A percentile compares a stretch with the other conserved stretches of the same genome.
Conservation (phyloP, 1,284 basidiomycete genomes). For the Boletellus deceptivus region DNA sequence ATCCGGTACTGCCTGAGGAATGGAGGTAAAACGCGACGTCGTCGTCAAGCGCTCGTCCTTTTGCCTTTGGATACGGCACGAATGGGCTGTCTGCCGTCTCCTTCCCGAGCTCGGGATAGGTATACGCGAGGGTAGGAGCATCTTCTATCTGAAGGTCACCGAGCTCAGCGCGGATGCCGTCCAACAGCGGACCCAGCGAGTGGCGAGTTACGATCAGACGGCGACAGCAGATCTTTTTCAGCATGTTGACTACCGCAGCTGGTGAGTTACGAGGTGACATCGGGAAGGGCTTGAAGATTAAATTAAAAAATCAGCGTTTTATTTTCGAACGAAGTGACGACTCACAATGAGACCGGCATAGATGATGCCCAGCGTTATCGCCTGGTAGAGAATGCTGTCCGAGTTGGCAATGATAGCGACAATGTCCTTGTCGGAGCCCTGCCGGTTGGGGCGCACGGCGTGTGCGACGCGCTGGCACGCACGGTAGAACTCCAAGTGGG, state of each 20-base stretch:
- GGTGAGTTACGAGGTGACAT: conserved; percentile 40
- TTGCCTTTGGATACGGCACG: conserved; percentile 23
- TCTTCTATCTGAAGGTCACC: conserved; percentile 31
- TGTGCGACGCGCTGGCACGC: conserved; percentile 33
- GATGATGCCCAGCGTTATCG: conserved; percentile 30
- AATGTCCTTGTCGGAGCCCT: conserved; percentile 17
- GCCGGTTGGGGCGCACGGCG: conserved; percentile 21
- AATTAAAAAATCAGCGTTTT: not conserved
- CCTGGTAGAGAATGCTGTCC: conserved; percentile 35
- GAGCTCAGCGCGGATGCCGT: conserved; percentile 24
- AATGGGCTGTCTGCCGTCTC: conserved; percentile 19
- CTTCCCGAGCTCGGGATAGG: conserved; percentile 34
- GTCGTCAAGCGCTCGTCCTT: not conserved
- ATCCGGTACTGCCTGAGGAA: conserved; percentile 31
- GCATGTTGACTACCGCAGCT: conserved; percentile 33
- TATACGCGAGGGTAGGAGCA: conserved; percentile 26
- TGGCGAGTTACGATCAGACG: conserved; percentile 33
- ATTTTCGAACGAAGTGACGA: not conserved
- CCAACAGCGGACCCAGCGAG: conserved; percentile 27
- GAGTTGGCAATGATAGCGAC: conserved; percentile 30
- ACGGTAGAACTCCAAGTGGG: conserved; percentile 31
- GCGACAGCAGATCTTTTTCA: conserved; percentile 30
- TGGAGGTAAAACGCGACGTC: conserved; percentile 21
- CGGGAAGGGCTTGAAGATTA: conserved; percentile 24
- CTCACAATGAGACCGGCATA: conserved; percentile 33